A percentile compares a stretch with the other conserved stretches of the same genome.
Evolutionary conservation across 106 monocot species (phyloP).

Genomic region (Dactylorhiza incarnata): DNA sequence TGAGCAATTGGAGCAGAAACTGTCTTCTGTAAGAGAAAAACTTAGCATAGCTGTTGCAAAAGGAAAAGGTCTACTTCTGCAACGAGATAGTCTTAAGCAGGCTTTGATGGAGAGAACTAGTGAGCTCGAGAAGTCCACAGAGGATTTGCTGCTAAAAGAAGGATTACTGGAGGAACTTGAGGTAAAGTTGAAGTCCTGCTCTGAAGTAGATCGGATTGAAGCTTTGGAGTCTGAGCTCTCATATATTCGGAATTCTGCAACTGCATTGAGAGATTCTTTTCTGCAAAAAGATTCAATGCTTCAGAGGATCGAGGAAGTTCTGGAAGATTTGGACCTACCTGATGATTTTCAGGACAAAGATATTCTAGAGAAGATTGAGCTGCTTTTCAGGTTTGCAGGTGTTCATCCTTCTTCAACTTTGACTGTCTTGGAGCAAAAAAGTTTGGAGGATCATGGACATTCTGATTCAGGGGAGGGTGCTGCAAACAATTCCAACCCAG

Average conservation of each 20-base stretch:
- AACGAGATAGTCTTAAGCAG: conserved; percentile 84
- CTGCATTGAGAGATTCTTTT: conserved; percentile 93
- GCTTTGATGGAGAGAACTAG: conserved; percentile 55
- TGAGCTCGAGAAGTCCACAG: conserved; percentile 72
- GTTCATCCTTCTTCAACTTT: conserved; percentile 26
- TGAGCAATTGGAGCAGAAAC: conserved; percentile 76
- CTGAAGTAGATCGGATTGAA: conserved; percentile 82
- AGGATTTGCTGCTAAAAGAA: conserved; percentile 62
- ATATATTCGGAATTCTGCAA: conserved; percentile 89
- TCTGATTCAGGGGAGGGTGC: conserved; percentile 35
- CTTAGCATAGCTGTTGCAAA: conserved; percentile 94
- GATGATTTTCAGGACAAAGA: conserved; percentile 84
- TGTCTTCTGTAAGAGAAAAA: conserved; percentile 86
- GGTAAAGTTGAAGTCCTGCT: conserved; percentile 70
- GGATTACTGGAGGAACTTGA: conserved; percentile 50
- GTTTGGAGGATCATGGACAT: conserved; percentile 24
- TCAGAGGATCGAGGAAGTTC: conserved; percentile 89
- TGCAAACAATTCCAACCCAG: conserved; percentile 24
- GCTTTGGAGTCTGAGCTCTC: conserved; percentile 97
- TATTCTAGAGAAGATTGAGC: conserved; percentile 78
- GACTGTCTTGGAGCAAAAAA: conserved; percentile 6
- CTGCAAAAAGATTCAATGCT: conserved; percentile 88
- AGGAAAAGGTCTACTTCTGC: conserved; percentile 88
- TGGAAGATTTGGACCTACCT: conserved; percentile 84
- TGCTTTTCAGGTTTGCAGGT: conserved; percentile 50